phyloP scores from a whole-genome alignment of 2,329 filamentous ascomycete genomes.

The Dryadomyces sulphureus region DNA sequence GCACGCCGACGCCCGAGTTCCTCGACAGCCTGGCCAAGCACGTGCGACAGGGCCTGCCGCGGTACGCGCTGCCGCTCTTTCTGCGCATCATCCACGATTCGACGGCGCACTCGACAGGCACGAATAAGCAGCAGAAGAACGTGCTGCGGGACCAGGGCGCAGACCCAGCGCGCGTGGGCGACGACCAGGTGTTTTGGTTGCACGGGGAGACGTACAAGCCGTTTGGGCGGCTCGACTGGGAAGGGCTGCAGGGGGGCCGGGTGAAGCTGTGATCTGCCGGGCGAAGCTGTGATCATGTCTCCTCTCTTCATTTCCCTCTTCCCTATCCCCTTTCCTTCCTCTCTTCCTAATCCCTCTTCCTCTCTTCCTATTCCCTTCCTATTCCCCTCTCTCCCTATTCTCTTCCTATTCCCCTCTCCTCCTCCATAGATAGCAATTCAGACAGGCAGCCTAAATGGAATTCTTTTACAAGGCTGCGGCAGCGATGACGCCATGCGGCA shows the following conservation, averaged over 20 bases:
- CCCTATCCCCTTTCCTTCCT: background rate
- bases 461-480: background rate
- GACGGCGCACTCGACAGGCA: slow-evolving; percentile 56
- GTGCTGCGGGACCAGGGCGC: slow-evolving; percentile 58
- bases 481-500: background rate
- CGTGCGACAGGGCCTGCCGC: slow-evolving; percentile 43
- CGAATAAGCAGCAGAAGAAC: slow-evolving; percentile 81
- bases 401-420: background rate
- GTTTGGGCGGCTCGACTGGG: slow-evolving; percentile 57
- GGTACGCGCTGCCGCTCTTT: slow-evolving; percentile 66
- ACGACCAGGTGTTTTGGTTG: slow-evolving; percentile 48
- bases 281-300: background rate
- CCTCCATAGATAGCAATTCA: too few species aligned
- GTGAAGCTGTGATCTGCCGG: slow-evolving; percentile 45
- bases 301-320: background rate
- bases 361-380: background rate
- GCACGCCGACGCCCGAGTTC: slow-evolving; percentile 22
- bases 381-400: background rate
- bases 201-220: slow-evolving; percentile 48
- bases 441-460: background rate
- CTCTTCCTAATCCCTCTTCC: background rate
- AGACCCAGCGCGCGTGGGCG: slow-evolving; percentile 39
- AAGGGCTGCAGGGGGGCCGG: slow-evolving; percentile 46
- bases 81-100: slow-evolving; percentile 47
- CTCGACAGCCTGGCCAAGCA: slow-evolving; percentile 49